Evolutionary conservation across 1,284 basidiomycete species (phyloP), one percentile per base, ranked within the genome.

Genomic region (Athelia sp.): DNA sequence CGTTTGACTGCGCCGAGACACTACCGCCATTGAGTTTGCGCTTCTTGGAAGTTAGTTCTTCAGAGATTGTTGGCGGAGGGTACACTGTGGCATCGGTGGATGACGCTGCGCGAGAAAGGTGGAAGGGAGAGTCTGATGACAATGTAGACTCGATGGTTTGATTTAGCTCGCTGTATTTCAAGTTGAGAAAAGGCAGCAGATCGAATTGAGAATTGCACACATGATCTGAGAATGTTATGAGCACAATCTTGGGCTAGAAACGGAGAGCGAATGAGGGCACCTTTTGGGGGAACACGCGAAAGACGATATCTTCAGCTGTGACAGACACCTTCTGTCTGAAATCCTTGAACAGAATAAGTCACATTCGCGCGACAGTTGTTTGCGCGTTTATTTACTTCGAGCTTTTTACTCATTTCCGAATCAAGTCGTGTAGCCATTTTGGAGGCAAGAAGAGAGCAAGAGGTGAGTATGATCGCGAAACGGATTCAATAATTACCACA

Each of bases 271-370:
- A 46, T n/a, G 23, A 34, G 56, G 71, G 49, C 53, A 84, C 87
- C 73, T 90, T 90, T 56, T 65, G 64, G 26, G 87, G 87, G 62
- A 89, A 85, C 29, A 66, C 61, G 23, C 64, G 67, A 58, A 84
- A 87, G 18, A 87, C 68, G 47, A 84, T 74, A 31, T 83, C 73
- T 56, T 87, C 80, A 10, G 82, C 87, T n/a, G 64, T 66, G 18
- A 61, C 58, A 1, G 72, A 56, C 3, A 82, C 70, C 1, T 66
- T 58, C 42, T 70, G 66, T 44, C 75, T 72, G 55, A 86, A 86
- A 22, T 62, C 67, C 86, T 88, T 51, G 8, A 14, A 2, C 22
- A 15, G 14, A 2, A 31, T 65, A 51, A 35, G 44, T 43, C 18
- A 26, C 22, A 17, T 4, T 19, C 2, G 43, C 24, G 29, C 21